Evolutionary conservation across 2,329 filamentous ascomycete genomes (phyloP).

Genomic region (Lithohypha guttulata): DNA sequence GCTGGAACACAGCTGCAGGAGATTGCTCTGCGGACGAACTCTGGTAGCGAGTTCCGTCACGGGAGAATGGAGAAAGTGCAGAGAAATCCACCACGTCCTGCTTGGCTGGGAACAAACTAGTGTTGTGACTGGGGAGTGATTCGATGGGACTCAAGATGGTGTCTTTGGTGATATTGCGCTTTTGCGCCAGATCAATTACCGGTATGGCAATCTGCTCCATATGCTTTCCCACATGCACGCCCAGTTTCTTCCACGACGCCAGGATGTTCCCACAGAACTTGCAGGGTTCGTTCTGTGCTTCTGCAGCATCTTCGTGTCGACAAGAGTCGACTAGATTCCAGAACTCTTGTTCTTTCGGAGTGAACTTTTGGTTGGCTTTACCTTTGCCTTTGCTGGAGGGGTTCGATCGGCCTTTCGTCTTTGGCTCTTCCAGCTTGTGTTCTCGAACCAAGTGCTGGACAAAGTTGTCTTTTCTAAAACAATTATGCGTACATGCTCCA

Average conservation of each 20-base stretch:
- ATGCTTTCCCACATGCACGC: conserved; percentile 85
- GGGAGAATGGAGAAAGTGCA: conserved; percentile 20
- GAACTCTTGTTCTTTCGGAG: conserved; percentile 47
- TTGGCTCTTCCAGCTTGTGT: conserved; percentile 76
- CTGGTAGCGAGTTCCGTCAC: conserved; percentile 21
- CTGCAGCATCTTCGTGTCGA: conserved; percentile 55
- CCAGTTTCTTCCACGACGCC: conserved; percentile 82
- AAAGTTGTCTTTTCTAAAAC: conserved; percentile 85
- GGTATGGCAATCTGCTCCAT: conserved; percentile 88
- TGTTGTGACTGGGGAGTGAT: conserved; percentile 35
- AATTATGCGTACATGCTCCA: conserved; percentile 68
- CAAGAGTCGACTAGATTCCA: conserved; percentile 72
- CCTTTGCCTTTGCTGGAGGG: conserved; percentile 47
- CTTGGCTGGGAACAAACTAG: conserved; percentile 21
- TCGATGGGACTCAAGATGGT: conserved; percentile 59
- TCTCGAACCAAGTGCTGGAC: conserved; percentile 84
- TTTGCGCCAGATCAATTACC: conserved; percentile 47
- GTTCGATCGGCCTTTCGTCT: conserved; percentile 59
- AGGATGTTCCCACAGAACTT: conserved; percentile 76
- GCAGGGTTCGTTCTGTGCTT: conserved; percentile 66
- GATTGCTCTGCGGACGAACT: conserved; percentile 21
- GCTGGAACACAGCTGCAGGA: conserved; percentile 13
- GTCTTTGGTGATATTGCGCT: conserved; percentile 37
- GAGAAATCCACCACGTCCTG: conserved; percentile 18
- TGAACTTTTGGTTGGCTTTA: conserved; percentile 24